These are phyloP conservation scores for Wickerhamomyces xylosicus DNA, from an alignment of 805 yeast species.

Conservation along the genomic window DNA sequence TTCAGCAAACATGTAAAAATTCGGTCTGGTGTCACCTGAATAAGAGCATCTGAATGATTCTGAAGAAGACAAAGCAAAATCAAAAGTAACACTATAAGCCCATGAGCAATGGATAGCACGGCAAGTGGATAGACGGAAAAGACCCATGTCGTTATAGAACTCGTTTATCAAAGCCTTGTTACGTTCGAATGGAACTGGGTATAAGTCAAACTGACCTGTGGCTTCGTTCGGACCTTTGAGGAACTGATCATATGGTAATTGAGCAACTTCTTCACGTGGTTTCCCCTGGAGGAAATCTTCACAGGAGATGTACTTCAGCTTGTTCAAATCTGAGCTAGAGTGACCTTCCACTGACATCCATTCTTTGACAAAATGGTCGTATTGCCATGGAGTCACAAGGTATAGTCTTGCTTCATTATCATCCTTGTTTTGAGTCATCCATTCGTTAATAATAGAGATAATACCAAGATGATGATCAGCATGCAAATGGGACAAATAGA, in stretches of 20 bases:
- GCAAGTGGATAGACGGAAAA: constrained; percentile 43
- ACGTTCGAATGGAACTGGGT: constrained; percentile 7
- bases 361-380: constrained; percentile 54
- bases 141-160: constrained; percentile 31
- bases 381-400: constrained; percentile 70
- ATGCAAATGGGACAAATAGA: constrained; percentile 83
- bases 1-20: constrained; percentile 40
- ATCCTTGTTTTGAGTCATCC: constrained; percentile 38
- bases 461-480: constrained; percentile 96
- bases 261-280: constrained; percentile 21
- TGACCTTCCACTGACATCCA: constrained; percentile 44
- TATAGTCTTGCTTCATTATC: constrained; percentile 32
- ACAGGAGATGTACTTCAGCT: constrained; percentile 46
- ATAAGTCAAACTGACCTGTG: neutral
- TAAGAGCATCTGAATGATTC: constrained; percentile 63
- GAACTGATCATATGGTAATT: constrained; percentile 19
- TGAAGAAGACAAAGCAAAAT: constrained; percentile 25
- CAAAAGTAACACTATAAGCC: constrained; percentile 61
- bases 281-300: constrained; percentile 41
- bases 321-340: constrained; percentile 22
- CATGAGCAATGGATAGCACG: constrained; percentile 78
- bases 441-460: constrained; percentile 53
- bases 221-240: neutral
- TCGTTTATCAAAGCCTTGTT: constrained; percentile 20
- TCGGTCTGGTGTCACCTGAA: constrained; percentile 94